These are phyloP conservation scores for Trapa incisa DNA, from an alignment of 345 rosid species.

Conservation along the genomic window DNA sequence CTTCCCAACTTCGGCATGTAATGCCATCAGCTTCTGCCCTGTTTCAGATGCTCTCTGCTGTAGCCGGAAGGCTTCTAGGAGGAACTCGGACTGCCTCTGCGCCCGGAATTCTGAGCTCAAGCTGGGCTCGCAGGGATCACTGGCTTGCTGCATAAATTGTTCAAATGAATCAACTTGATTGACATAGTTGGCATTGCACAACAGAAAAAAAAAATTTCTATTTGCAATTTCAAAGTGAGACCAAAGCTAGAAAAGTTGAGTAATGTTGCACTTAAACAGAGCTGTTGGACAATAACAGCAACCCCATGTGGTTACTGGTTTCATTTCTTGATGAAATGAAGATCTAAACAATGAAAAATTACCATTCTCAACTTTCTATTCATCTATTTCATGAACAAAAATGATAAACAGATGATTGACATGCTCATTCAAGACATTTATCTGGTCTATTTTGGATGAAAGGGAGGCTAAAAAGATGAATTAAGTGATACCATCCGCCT, in stretches of 20 bases:
- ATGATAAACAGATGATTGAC: too few relatives aligned
- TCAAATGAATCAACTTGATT: not conserved
- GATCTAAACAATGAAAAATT: too few relatives aligned
- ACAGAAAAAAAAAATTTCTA: too few relatives aligned
- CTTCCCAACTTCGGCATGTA: slow-evolving; percentile 68
- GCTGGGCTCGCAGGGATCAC: slow-evolving; percentile 65
- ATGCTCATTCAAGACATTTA: too few relatives aligned
- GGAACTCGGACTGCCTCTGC: slow-evolving; percentile 72
- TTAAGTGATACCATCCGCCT: slow-evolving; percentile 57
- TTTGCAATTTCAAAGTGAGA: too few relatives aligned
- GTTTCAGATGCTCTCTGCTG: slow-evolving; percentile 77
- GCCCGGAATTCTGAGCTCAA: slow-evolving; percentile 62
- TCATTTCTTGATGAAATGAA: not conserved
- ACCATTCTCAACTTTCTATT: too few relatives aligned
- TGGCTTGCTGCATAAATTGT: slow-evolving; percentile 41
- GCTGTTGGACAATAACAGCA: not conserved
- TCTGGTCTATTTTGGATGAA: not conserved
- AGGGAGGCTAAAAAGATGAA: not conserved
- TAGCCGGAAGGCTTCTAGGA: slow-evolving; percentile 69
- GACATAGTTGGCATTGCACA: too few relatives aligned
- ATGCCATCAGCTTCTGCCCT: slow-evolving; percentile 48
- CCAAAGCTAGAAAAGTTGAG: not conserved
- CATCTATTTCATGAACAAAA: too few relatives aligned
- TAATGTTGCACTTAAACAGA: not conserved
- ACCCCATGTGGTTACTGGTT: not conserved